A percentile compares a stretch with the other conserved stretches of the same genome.
These are phyloP conservation scores for Lipomyces chichibuensis DNA, from an alignment of 805 yeast species.

Conservation along the genomic window DNA sequence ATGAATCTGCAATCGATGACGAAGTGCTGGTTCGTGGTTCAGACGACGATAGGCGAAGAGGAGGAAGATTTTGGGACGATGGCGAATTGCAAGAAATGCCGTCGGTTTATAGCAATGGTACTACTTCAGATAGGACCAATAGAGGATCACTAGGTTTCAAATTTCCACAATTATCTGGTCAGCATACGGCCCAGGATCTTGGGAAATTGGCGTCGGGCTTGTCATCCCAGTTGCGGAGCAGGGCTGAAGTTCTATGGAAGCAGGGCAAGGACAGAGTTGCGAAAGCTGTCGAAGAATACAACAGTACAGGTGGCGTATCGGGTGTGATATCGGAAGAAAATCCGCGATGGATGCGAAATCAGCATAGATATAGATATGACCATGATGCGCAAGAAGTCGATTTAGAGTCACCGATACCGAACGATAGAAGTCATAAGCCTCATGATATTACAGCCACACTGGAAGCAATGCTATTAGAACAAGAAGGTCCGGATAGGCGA, in stretches of 20 bases:
- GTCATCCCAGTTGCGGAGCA: constrained; percentile 58
- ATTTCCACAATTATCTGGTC: constrained; percentile 9
- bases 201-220: constrained; percentile 47
- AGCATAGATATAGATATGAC: constrained; percentile 19
- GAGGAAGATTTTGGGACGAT: background rate
- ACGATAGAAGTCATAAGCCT: background rate
- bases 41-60: background rate
- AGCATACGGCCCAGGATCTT: constrained; percentile 29
- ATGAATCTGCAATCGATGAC: background rate
- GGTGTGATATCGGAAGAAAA: constrained; percentile 11
- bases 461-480: constrained; percentile 28
- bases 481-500: constrained; percentile 20
- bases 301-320: constrained; percentile 11
- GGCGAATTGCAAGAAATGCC: constrained; percentile 32
- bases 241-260: constrained; percentile 61
- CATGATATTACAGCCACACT: constrained; percentile 15
- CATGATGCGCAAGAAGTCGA: constrained; percentile 18
- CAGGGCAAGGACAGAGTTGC: constrained; percentile 64
- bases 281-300: constrained; percentile 62
- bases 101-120: constrained; percentile 20
- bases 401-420: constrained; percentile 24
- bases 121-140: constrained; percentile 3
- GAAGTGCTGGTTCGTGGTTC: constrained; percentile 17
- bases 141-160: constrained; percentile 3
- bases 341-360: constrained; percentile 35